Conservation (phyloP, 139 green algal species). For the Asterochloris sp. region DNA sequence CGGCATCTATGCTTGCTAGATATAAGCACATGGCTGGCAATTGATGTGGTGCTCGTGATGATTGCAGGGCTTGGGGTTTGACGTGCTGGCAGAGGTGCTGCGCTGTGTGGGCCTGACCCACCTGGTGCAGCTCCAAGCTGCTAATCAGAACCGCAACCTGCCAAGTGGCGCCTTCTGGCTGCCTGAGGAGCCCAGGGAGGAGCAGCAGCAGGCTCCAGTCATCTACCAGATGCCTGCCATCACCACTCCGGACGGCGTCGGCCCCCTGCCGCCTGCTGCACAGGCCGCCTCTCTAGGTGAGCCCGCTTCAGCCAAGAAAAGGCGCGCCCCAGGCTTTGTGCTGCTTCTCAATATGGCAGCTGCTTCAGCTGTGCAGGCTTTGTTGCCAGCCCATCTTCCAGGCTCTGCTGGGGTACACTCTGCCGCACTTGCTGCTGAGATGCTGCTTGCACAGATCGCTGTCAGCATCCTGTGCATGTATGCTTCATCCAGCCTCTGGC, state of each 20-base stretch:
- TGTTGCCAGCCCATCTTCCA: neutral
- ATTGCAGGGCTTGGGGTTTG: conserved; percentile 62
- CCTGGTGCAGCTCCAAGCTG: conserved; percentile 41
- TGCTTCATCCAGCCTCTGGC: neutral
- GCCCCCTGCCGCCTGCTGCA: conserved; percentile 11
- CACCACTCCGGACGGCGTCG: conserved; percentile 19
- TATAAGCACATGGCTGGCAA: neutral
- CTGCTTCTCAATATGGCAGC: neutral
- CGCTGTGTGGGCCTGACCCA: conserved; percentile 39
- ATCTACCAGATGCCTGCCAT: conserved; percentile 1
- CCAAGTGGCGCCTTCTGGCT: conserved; percentile 49
- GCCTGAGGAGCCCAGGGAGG: neutral
- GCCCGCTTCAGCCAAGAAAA: neutral
- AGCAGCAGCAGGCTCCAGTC: too few relatives aligned
- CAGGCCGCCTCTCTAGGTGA: neutral
- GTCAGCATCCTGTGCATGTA: neutral
- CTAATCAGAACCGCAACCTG: conserved; percentile 56
- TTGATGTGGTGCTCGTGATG: neutral
- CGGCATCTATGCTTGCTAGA: neutral
- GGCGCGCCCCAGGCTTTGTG: neutral
- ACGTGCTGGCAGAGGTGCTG: conserved; percentile 62
- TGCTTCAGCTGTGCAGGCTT: neutral
- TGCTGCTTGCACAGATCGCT: neutral
- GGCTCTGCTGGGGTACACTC: too few relatives aligned
- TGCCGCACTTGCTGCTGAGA: neutral